A percentile compares a stretch with the other conserved stretches of the same genome.
phyloP scores from a whole-genome alignment of 2,329 filamentous ascomycete genomes.

The Berkeleyomyces rouxiae region DNA sequence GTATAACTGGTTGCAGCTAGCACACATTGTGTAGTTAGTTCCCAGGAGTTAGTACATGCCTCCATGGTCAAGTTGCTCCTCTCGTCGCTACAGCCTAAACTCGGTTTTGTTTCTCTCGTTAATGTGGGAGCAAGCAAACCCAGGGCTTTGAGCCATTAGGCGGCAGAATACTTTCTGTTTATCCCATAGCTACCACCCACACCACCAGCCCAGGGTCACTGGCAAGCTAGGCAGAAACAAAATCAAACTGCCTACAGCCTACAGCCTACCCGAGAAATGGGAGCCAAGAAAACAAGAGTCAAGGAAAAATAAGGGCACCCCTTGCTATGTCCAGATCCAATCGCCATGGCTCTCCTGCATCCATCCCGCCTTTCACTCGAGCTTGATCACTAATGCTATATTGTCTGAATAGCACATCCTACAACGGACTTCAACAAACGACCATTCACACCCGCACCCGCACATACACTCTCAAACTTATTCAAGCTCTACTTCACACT shows the following conservation, averaged over 20 bases:
- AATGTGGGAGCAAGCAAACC: not conserved
- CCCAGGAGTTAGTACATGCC: too few species aligned
- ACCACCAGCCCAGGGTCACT: not conserved
- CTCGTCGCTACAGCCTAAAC: not conserved
- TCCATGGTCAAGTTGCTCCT: too few species aligned
- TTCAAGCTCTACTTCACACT: not conserved
- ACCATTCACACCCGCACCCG: constrained; percentile 1
- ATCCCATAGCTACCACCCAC: not conserved
- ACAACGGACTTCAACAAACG: constrained; percentile 1
- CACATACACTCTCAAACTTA: not conserved
- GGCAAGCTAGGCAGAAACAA: constrained; percentile 1
- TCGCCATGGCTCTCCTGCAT: not conserved
- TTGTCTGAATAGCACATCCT: constrained; percentile 7
- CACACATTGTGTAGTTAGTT: too few species aligned
- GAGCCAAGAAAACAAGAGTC: not conserved
- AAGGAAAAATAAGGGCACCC: not conserved
- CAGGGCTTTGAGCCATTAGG: not conserved
- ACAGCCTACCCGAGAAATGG: not conserved
- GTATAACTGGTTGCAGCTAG: too few species aligned
- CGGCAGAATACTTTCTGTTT: not conserved
- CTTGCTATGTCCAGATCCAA: not conserved
- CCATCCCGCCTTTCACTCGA: not conserved
- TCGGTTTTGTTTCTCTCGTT: not conserved
- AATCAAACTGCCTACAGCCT: not conserved
- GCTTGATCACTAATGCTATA: not conserved